Percentiles rank a stretch among this genome's conserved stretches.
Evolutionary conservation across 306 rosid species (phyloP).

Genomic region (Ochetophila trinervis): DNA sequence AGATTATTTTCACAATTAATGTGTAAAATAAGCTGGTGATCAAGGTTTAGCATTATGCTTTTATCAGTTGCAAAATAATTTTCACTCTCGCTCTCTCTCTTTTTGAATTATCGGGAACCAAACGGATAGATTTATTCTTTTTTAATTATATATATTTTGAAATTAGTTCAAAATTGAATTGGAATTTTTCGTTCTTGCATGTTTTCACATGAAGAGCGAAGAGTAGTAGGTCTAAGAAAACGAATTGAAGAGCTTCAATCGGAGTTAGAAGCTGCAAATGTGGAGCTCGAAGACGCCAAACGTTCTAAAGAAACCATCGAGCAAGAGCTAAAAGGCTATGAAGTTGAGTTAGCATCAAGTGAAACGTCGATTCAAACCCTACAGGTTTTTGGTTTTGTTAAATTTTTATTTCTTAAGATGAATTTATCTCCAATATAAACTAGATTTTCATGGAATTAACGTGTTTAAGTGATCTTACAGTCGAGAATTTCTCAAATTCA

Average conservation of each 20-base stretch:
- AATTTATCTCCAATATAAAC: conserved; percentile 1
- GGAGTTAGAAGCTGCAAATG: conserved; percentile 40
- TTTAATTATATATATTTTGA: no score
- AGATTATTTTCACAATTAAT: not conserved
- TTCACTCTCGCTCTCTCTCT: not conserved
- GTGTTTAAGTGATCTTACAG: conserved; percentile 30
- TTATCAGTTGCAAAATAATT: not conserved
- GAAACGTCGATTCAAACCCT: conserved; percentile 62
- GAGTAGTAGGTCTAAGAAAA: conserved; percentile 60
- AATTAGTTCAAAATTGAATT: conserved; percentile 1
- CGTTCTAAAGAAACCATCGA: conserved; percentile 56
- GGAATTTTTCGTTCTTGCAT: not conserved
- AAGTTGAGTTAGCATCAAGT: conserved; percentile 58
- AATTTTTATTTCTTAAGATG: conserved; percentile 1
- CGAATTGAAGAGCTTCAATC: conserved; percentile 57
- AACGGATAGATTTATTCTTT: not conserved
- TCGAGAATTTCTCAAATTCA: conserved; percentile 62
- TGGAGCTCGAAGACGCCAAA: conserved; percentile 65
- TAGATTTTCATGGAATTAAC: conserved; percentile 10
- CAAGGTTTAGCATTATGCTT: not conserved
- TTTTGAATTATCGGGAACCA: not conserved
- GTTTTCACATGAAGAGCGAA: conserved; percentile 48
- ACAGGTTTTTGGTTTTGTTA: conserved; percentile 38
- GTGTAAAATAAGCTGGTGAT: not conserved
- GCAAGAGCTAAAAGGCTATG: conserved; percentile 80